Base-by-base conservation (phyloP, 805 yeast species). In the Danielia oregonensis region DNA sequence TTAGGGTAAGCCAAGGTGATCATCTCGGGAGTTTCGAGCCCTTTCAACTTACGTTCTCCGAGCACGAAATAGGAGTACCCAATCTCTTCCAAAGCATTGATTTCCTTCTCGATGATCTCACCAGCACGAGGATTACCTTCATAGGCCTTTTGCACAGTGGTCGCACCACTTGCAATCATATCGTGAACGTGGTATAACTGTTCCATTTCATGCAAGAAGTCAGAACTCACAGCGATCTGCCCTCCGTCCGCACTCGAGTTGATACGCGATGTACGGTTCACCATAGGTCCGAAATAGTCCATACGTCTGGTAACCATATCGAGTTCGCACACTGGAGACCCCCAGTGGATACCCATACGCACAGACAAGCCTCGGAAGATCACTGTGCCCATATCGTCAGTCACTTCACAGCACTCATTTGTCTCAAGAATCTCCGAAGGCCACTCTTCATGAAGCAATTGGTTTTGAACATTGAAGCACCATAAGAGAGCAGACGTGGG, bases 261-360 rank as follows among this genome's bases (percentile, higher is more conserved):
- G 17, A 93, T 91, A 51, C 99, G 74, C 1, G 97, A 82, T 1
- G 99, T 86, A 33, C 96, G 73, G 52, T 93, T 93, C 21, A 93
- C 99, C 88, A 93, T 89, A 0, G 99, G 98, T 0, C 99, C 99
- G 50, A 93, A 84, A 60, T 93, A 93, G 63, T 93, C 99, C 98
- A 93, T 93, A 66, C 99, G 79, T 47, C 88, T 78, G 0, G 98
- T 93, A 35, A 89, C 89, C 40, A 91, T 82, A 65, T 93, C 99
- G 6, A 83, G 76, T 58, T 93, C 99, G 51, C 95, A 86, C 26
- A 91, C 97, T 0, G 99, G 97, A 1, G 83, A 72, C 43, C 99
- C 99, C 95, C 97, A 93, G 59, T 93, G 97, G 26, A 87, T 76
- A 41, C 99, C 99, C 97, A 93, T 93, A 54, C 99, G 76, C 7